phyloP scores from a whole-genome alignment of 208 protist species.

The Wallacemonas collosoma region DNA sequence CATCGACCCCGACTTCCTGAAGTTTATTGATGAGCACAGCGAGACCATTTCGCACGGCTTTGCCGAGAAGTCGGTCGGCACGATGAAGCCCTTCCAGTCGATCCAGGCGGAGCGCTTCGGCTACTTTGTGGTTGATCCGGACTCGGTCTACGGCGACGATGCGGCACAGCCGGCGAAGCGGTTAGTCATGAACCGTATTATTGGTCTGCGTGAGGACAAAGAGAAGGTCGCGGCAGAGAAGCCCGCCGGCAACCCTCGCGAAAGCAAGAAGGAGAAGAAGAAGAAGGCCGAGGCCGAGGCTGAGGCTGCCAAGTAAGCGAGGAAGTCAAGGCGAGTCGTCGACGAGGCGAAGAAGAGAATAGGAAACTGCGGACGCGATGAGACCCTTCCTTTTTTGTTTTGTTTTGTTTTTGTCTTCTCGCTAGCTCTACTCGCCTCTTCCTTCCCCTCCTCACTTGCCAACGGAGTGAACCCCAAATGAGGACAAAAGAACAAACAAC shows the following conservation, averaged over 20 bases:
- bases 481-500: background rate
- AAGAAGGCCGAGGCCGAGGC: constrained; percentile 22
- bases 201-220: constrained; percentile 89
- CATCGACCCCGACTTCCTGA: constrained; percentile 84
- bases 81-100: constrained; percentile 64
- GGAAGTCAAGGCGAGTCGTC: too few species aligned
- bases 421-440: too few species aligned
- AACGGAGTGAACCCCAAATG: background rate
- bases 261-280: constrained; percentile 26
- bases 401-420: too few species aligned
- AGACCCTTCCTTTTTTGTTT: too few species aligned
- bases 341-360: too few species aligned
- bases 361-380: too few species aligned
- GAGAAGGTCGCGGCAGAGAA: constrained; percentile 47
- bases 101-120: constrained; percentile 92
- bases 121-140: constrained; percentile 90
- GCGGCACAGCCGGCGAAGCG: constrained; percentile 17
- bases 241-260: constrained; percentile 12
- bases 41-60: constrained; percentile 68
- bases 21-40: constrained; percentile 88
- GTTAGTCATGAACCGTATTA: constrained; percentile 90
- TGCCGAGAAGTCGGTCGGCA: constrained; percentile 60
- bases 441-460: too few species aligned
- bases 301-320: background rate
- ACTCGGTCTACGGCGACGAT: constrained; percentile 42